Percentiles rank a stretch among this genome's conserved stretches.
Evolutionary conservation across 2,329 filamentous ascomycete genomes (phyloP).

Genomic region (Hymenotorrendiella dingleyae): DNA sequence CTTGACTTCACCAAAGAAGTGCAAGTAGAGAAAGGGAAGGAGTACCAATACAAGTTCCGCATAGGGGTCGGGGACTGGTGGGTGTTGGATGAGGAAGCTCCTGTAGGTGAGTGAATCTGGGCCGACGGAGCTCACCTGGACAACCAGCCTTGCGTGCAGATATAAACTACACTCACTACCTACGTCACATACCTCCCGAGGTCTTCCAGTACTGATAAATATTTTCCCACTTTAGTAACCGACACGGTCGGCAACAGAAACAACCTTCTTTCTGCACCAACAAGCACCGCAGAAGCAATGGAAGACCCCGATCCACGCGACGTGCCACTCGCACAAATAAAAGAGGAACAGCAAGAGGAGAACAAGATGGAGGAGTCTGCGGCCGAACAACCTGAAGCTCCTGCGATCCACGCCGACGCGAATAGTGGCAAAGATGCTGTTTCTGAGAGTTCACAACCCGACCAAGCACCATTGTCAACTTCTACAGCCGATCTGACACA

Average conservation of each 20-base stretch:
- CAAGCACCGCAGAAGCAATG: too few relatives aligned
- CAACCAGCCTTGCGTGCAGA: neutral
- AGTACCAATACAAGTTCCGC: conserved; percentile 71
- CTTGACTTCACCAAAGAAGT: conserved; percentile 54
- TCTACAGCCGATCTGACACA: too few relatives aligned
- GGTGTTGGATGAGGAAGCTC: conserved; percentile 57
- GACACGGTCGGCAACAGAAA: conserved; percentile 48
- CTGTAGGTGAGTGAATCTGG: conserved; percentile 44
- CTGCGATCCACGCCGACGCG: too few relatives aligned
- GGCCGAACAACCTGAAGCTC: too few relatives aligned
- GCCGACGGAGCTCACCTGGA: neutral
- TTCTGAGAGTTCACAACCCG: too few relatives aligned
- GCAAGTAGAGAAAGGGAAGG: conserved; percentile 46
- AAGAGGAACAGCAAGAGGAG: too few relatives aligned
- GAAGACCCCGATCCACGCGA: too few relatives aligned
- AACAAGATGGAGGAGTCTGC: too few relatives aligned
- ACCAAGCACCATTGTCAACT: too few relatives aligned
- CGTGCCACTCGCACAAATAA: too few relatives aligned
- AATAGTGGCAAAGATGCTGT: too few relatives aligned
- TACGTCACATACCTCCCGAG: neutral
- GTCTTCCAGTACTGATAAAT: conserved; percentile 7
- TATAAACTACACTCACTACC: neutral
- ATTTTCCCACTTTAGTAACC: conserved; percentile 32
- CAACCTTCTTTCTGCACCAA: conserved; percentile 40
- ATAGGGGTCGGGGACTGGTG: conserved; percentile 63